phyloP scores from a whole-genome alignment of 441 rosid genomes.

The Pelargonium australe region DNA sequence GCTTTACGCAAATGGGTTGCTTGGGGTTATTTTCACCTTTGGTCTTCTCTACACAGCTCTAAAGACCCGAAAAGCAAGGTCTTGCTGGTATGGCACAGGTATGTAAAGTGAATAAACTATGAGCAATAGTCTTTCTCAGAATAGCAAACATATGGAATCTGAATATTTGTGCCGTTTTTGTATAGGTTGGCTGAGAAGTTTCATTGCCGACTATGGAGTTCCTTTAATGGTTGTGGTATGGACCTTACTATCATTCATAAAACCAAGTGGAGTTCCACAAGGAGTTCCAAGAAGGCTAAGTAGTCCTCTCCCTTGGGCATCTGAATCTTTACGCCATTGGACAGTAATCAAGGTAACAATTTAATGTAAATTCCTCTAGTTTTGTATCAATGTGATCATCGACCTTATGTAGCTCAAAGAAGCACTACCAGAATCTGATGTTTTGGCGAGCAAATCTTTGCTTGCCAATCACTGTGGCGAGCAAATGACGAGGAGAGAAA shows the following conservation, averaged over 20 bases:
- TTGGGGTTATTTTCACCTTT: constrained; percentile 59
- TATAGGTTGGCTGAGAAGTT: constrained; percentile 63
- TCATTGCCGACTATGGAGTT: constrained; percentile 75
- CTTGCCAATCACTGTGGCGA: no score
- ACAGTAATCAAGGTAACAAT: constrained; percentile 52
- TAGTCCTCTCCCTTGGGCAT: constrained; percentile 70
- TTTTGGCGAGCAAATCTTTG: no score
- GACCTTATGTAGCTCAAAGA: no score
- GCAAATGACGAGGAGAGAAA: no score
- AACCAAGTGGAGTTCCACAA: constrained; percentile 43
- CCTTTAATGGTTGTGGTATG: constrained; percentile 69
- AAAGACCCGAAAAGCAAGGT: constrained; percentile 62
- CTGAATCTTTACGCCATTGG: constrained; percentile 63
- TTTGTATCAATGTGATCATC: no score
- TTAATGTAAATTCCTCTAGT: not conserved
- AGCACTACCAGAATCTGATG: no score
- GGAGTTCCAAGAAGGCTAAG: constrained; percentile 75
- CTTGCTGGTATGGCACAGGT: constrained; percentile 76
- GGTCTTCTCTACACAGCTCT: constrained; percentile 59
- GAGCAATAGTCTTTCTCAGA: not conserved
- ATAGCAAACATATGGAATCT: not conserved
- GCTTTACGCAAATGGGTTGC: constrained; percentile 71
- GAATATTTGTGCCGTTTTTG: not conserved
- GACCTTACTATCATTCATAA: constrained; percentile 50
- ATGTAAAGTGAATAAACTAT: constrained; percentile 12